phyloP scores from a whole-genome alignment of 306 rosid species.

The Ormosia emarginata region DNA sequence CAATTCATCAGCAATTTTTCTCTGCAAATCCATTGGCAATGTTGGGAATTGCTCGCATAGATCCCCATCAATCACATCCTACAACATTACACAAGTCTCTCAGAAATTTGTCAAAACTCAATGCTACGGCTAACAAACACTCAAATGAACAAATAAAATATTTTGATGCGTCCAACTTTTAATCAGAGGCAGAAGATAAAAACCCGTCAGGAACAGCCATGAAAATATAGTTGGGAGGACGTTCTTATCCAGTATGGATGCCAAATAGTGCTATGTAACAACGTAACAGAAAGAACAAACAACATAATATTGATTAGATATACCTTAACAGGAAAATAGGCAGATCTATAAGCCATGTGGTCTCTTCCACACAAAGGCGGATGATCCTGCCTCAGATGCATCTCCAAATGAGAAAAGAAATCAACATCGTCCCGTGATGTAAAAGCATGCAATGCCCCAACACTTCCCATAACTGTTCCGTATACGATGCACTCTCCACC shows the following conservation, averaged over 20 bases:
- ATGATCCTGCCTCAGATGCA: conserved; percentile 96
- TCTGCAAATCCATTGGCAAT: conserved; percentile 90
- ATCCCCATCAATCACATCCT: conserved; percentile 99
- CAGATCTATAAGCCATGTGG: conserved; percentile 96
- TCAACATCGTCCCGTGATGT: conserved; percentile 96
- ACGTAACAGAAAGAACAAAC: not conserved
- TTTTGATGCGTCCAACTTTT: not conserved
- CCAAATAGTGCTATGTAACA: not conserved
- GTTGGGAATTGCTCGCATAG: conserved; percentile 97
- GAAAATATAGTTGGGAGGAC: not conserved
- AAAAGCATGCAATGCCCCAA: conserved; percentile 92
- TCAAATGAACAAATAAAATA: not conserved
- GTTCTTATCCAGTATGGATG: not conserved
- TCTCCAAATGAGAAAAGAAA: conserved; percentile 97
- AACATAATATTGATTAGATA: conserved; percentile 1
- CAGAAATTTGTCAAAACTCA: conserved; percentile 6
- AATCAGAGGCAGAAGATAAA: not conserved
- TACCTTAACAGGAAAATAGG: conserved; percentile 97
- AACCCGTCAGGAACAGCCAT: not conserved
- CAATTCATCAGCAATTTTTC: conserved; percentile 92
- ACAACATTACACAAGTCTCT: conserved; percentile 21
- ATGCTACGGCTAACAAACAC: not conserved
- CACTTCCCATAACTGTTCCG: conserved; percentile 94
- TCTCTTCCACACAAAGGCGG: conserved; percentile 98
- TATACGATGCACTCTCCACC: conserved; percentile 91